These are phyloP conservation scores for Entomophthora muscae DNA, from an alignment of 371 early-diverging fungal genomes.

Conservation along the genomic window DNA sequence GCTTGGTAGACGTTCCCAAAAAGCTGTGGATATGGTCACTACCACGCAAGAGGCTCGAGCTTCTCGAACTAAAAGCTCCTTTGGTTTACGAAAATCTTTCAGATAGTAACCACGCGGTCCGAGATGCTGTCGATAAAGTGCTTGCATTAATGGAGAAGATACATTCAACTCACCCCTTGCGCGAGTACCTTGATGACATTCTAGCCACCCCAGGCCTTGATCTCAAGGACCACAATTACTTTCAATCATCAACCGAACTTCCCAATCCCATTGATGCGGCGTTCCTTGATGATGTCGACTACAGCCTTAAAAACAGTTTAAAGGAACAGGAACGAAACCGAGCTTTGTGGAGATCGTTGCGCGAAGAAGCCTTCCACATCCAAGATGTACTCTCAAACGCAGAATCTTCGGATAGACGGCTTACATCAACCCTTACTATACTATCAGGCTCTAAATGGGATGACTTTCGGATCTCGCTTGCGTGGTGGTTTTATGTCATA, in stretches of 20 bases:
- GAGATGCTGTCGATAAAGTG: constrained; percentile 25
- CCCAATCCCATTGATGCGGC: neutral
- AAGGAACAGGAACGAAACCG: neutral
- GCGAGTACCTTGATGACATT: neutral
- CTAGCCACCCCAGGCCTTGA: neutral
- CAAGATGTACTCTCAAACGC: constrained; percentile 40
- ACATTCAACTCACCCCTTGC: neutral
- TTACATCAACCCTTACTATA: neutral
- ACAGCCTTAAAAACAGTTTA: neutral
- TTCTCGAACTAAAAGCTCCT: constrained; percentile 42
- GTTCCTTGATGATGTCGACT: constrained; percentile 16
- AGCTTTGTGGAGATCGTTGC: constrained; percentile 27
- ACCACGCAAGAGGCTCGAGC: constrained; percentile 24
- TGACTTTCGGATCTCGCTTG: constrained; percentile 1
- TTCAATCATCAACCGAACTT: neutral
- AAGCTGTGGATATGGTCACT: constrained; percentile 47
- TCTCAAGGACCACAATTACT: neutral
- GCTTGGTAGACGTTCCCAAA: constrained; percentile 66
- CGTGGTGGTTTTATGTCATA: constrained; percentile 2
- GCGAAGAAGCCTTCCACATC: constrained; percentile 34
- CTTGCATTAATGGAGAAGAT: neutral
- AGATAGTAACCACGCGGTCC: constrained; percentile 38
- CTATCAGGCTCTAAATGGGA: neutral
- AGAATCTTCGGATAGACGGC: constrained; percentile 18
- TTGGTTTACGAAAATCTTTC: constrained; percentile 43